Evolutionary conservation across 257 asterid genomes (phyloP).

Genomic region (Rehmannia glutinosa): DNA sequence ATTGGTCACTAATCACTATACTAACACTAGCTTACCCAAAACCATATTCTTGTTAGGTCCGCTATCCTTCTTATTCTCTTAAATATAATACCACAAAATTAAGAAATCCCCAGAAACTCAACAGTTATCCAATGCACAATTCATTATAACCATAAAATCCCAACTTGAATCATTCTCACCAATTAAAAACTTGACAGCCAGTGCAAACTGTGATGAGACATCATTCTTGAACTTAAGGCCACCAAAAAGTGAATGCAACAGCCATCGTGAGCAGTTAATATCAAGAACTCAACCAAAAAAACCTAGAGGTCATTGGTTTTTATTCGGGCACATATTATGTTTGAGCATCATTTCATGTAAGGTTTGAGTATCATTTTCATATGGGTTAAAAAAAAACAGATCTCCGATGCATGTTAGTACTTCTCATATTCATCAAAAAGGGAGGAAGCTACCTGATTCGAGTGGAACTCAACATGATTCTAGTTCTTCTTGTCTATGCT

Average conservation of each 20-base stretch:
- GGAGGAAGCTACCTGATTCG: neutral
- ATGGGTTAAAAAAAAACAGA: neutral
- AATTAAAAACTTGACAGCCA: neutral
- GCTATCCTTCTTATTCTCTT: too few relatives aligned
- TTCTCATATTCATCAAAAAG: neutral
- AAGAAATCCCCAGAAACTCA: too few relatives aligned
- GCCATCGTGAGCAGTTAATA: neutral
- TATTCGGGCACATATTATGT: too few relatives aligned
- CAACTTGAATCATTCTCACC: too few relatives aligned
- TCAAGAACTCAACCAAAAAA: neutral
- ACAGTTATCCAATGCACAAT: too few relatives aligned
- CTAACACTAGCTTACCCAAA: too few relatives aligned
- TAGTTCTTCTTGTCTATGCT: neutral
- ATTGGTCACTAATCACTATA: too few relatives aligned
- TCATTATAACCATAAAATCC: neutral
- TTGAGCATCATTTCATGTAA: neutral
- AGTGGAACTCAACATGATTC: neutral
- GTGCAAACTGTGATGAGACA: neutral
- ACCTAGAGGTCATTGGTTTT: neutral
- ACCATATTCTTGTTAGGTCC: too few relatives aligned
- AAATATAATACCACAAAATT: too few relatives aligned
- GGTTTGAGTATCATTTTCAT: neutral
- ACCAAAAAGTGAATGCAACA: slow-evolving; percentile 10
- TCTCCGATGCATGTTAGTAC: neutral
- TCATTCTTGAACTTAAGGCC: neutral